These are phyloP conservation scores for Isatis tinctoria DNA, from an alignment of 345 rosid genomes.

Conservation along the genomic window DNA sequence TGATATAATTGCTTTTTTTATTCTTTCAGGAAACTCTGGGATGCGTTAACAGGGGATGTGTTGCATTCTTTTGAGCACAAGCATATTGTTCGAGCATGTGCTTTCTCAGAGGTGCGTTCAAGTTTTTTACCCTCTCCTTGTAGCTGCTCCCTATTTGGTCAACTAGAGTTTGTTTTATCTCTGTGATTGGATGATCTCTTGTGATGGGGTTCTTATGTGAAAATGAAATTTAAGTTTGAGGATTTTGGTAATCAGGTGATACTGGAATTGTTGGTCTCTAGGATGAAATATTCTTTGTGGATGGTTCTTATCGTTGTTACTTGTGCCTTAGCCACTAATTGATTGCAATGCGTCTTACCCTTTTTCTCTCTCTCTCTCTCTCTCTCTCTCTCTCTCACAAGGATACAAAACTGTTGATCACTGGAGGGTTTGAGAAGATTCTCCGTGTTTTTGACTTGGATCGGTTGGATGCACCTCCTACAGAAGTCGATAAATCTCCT, in stretches of 20 bases:
- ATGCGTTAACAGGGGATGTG: constrained; percentile 84
- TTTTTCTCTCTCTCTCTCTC: neutral
- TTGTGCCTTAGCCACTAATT: neutral
- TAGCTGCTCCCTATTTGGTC: neutral
- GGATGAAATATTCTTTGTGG: neutral
- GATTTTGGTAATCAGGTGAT: neutral
- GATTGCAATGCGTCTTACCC: neutral
- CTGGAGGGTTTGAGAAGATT: constrained; percentile 34
- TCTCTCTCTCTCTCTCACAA: constrained; percentile 31
- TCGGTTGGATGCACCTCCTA: constrained; percentile 38
- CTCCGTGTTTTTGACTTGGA: constrained; percentile 33
- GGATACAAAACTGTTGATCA: constrained; percentile 59
- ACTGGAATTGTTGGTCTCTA: too few species aligned
- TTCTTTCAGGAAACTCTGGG: constrained; percentile 71
- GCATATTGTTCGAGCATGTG: constrained; percentile 86
- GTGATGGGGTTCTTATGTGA: neutral
- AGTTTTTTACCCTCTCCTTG: neutral
- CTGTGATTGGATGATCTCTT: neutral
- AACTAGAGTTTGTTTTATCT: neutral
- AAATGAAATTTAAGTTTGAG: neutral
- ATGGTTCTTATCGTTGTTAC: neutral
- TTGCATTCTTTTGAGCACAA: constrained; percentile 91
- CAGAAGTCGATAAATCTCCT: constrained; percentile 36
- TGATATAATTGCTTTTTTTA: neutral
- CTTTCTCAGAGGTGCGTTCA: constrained; percentile 68